phyloP scores from a whole-genome alignment of 192 early-diverging fungal species.

The Linnemannia elongata region DNA sequence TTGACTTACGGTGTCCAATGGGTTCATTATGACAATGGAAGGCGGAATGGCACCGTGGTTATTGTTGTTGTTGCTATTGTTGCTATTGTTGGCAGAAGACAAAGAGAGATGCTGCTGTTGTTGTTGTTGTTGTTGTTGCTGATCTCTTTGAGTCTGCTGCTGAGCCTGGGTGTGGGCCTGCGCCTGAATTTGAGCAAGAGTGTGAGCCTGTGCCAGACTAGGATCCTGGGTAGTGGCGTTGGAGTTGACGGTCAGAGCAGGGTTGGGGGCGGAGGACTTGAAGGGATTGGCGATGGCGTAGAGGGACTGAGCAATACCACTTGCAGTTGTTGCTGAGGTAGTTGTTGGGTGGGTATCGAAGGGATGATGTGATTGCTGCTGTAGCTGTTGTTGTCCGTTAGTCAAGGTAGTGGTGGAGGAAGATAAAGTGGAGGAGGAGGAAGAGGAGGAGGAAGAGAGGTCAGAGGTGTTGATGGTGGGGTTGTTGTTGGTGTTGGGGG shows the following conservation, averaged over 20 bases:
- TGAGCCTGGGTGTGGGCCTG: background rate
- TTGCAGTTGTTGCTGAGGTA: background rate
- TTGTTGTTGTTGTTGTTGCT: conserved; percentile 16
- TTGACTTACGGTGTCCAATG: conserved; percentile 11
- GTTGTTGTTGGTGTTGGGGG: background rate
- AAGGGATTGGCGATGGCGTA: conserved; percentile 2
- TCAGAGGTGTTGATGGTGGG: conserved; percentile 5
- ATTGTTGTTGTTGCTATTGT: conserved; percentile 21
- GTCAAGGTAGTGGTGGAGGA: background rate
- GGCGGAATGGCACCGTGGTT: conserved; percentile 13
- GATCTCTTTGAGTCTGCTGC: conserved; percentile 2
- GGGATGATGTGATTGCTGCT: background rate
- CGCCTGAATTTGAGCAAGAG: background rate
- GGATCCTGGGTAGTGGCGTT: background rate
- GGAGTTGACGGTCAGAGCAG: background rate
- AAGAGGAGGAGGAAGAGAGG: background rate
- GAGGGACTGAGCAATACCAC: background rate
- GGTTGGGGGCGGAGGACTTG: background rate
- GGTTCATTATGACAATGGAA: conserved; percentile 33
- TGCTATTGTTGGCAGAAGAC: conserved; percentile 1
- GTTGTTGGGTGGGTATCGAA: background rate
- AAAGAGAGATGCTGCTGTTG: conserved; percentile 2
- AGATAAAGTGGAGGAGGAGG: background rate
- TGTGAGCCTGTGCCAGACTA: conserved; percentile 1
- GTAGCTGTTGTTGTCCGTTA: conserved; percentile 7